Conservation (phyloP, 352 stramenopile genomes). For the Elongisporangium anandrum region DNA sequence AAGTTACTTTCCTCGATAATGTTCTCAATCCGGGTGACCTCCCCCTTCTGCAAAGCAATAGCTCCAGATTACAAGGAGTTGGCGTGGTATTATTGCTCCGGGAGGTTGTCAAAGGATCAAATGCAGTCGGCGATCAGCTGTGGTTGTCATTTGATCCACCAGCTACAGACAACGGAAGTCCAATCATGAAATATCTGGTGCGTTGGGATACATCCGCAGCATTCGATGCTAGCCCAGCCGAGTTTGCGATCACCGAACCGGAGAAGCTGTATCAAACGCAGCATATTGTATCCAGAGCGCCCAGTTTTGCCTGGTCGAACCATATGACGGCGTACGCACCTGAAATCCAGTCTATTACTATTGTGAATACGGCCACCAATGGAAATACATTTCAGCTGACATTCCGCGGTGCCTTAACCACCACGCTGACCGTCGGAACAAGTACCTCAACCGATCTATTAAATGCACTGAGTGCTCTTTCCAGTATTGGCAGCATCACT, state of each 20-base stretch:
- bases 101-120: constrained; percentile 63
- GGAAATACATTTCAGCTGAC: constrained; percentile 37
- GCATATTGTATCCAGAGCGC: constrained; percentile 39
- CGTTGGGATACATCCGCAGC: constrained; percentile 55
- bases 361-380: constrained; percentile 13
- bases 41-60: constrained; percentile 34
- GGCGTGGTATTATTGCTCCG: constrained; percentile 36
- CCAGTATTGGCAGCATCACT: constrained; percentile 37
- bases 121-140: constrained; percentile 63
- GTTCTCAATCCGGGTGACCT: constrained; percentile 59
- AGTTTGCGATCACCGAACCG: constrained; percentile 47
- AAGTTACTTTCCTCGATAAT: constrained; percentile 77
- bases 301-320: constrained; percentile 54
- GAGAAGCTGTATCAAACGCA: constrained; percentile 51
- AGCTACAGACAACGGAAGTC: constrained; percentile 51
- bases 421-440: constrained; percentile 23
- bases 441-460: constrained; percentile 29
- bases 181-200: constrained; percentile 61
- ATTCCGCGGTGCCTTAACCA: constrained; percentile 40
- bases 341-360: constrained; percentile 46
- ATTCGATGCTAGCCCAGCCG: constrained; percentile 43
- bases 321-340: constrained; percentile 19
- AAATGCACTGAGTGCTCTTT: constrained; percentile 28
- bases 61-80: constrained; percentile 25
- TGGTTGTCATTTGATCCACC: constrained; percentile 77